These are phyloP conservation scores for Dioscorea dumetorum DNA, from an alignment of 106 monocot genomes.

Conservation along the genomic window DNA sequence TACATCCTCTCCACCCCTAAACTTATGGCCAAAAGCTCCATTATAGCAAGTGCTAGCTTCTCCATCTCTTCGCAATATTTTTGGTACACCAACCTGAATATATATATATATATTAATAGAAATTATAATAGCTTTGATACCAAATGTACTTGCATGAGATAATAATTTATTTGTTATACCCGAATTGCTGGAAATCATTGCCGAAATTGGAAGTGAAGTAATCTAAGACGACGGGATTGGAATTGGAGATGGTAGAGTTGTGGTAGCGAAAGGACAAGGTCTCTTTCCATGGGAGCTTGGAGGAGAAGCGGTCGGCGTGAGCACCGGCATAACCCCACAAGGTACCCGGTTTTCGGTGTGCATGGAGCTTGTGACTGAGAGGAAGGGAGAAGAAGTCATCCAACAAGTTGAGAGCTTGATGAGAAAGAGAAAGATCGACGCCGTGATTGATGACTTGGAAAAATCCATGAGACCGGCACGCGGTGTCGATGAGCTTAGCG, in stretches of 20 bases:
- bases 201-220: constrained; percentile 48
- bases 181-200: constrained; percentile 34
- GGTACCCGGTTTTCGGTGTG: constrained; percentile 39
- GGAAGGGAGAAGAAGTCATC: constrained; percentile 56
- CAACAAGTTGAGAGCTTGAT: constrained; percentile 17
- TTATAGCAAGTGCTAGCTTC: constrained; percentile 40
- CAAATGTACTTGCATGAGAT: too few relatives aligned
- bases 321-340: constrained; percentile 69
- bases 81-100: constrained; percentile 51
- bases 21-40: constrained; percentile 74
- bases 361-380: constrained; percentile 30
- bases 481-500: constrained; percentile 19
- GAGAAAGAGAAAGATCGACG: constrained; percentile 12
- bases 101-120: too few relatives aligned
- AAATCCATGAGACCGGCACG: constrained; percentile 47
- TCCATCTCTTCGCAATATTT: constrained; percentile 62
- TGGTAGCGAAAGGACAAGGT: constrained; percentile 58
- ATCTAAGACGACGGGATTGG: constrained; percentile 19
- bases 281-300: constrained; percentile 78
- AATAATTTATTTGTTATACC: constrained; percentile 15
- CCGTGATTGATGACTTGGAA: constrained; percentile 68
- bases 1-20: constrained; percentile 41
- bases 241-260: background rate
- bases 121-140: too few relatives aligned
- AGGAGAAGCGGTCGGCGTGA: constrained; percentile 57